Base-by-base conservation (phyloP, 306 rosid genomes). In the Trifolium dubium region DNA sequence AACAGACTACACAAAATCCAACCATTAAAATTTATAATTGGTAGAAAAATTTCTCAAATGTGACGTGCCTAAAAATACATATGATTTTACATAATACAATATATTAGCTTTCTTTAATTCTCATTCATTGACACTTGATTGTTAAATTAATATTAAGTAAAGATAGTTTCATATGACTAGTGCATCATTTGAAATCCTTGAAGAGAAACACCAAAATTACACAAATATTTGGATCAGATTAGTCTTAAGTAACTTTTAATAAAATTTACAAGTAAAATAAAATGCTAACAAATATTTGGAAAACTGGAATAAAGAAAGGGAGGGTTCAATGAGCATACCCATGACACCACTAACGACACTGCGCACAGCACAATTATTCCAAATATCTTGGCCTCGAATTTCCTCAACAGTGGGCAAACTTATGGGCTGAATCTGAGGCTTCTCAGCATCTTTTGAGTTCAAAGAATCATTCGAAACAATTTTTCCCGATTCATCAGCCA, bases 351-450 rank as follows among this genome's bases (percentile, higher is more conserved):
- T 94, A 60, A 88, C 82, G 12, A 87, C 87, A 67, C 96, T 94
- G 10, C 97, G 97, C 75, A 94, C 75, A 10, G 86, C 97, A 64
- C 99, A 92, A 79, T 94, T 94, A 82, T 92, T 92, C 96, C 95
- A 92, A 78, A 94, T 92, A 59, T 94, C 97, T 76, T 94, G 99
- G 78, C 97, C 99, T 3, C 95, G 97, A 74, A 92, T 87, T 82
- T 94, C 97, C 85, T 94, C 97, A 41, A 72, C 67, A 4, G 95
- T 71, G 41, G 99, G 99, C 81, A 94, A 44, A 74, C 90, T 82
- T 39, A 94, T 59, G 67, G 99, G 92, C 83, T 92, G 87, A 81
- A 92, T 75, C 69, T 81, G 85, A 67, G 89, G 92, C 83, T 86
- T 82, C 85, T 83, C 89, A 2, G 72, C 79, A 74, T 89, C 96